Base-by-base conservation (phyloP, 2,329 filamentous ascomycete species). In the Colletotrichum incanum region DNA sequence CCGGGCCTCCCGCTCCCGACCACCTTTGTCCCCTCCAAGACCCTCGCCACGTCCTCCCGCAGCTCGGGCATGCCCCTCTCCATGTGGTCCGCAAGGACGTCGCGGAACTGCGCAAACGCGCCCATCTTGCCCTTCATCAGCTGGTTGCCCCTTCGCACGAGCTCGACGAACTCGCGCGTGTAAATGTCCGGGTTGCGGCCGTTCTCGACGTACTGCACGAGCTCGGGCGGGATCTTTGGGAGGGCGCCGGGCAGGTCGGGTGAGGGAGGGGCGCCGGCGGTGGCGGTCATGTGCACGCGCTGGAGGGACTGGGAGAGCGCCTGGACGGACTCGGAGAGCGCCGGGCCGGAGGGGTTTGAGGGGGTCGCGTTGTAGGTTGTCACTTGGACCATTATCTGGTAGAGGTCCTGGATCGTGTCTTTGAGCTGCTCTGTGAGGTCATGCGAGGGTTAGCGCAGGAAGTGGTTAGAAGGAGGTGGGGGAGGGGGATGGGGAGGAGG, bases 161-260 rank as follows among this genome's bases (percentile, higher is more conserved):
- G 85, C 87, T 93, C 91, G 77, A 93, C 91, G 77, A 93, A 93
- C 83, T 93, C 91, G 77, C 91, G 86, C 66, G 91, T 93, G 85
- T 93, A 93, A 76, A 93, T 93, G 81, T 93, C 91, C 2, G 91
- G 91, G 83, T 93, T 93, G 62, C 91, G 90, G 55, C 91, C 91
- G 78, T 90, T 89, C 80, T 93, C 91, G 76, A 93, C 91, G 82
- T 93, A 93, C 78, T 90, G 85, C 72, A 93, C 85, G 16, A 93
- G 86, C 77, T 92, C 90, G 63, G 87, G 87, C 2, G 91, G 91
- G 28, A 92, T 86, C 41, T 80, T 81, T 5, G 89, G 88, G 50
- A 91, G 85, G 28, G 77, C 73, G 23, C 67, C 66, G 11, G 73
- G 73, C 20, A 74, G 61, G 63, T 71, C 71, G 31, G 73, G 67